phyloP scores from a whole-genome alignment of 73 alveolate genomes.

The Durusdinium trenchii region DNA sequence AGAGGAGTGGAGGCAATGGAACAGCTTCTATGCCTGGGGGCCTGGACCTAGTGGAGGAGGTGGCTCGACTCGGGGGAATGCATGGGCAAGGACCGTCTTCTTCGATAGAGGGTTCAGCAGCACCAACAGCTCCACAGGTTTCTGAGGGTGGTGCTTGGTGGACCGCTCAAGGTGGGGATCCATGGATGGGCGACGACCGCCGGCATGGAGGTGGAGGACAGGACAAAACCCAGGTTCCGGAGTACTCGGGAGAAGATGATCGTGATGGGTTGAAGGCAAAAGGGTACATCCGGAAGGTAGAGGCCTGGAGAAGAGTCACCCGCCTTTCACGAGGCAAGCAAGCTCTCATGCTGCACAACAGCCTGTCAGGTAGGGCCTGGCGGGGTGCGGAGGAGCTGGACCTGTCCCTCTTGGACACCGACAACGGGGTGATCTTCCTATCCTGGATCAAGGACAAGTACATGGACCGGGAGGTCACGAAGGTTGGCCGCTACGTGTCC shows the following conservation, averaged over 20 bases:
- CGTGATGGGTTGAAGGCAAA: not conserved
- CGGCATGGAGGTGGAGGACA: not conserved
- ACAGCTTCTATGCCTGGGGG: too few species aligned
- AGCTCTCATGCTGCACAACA: not conserved
- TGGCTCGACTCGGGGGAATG: too few species aligned
- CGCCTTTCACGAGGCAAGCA: not conserved
- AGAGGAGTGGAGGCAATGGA: too few species aligned
- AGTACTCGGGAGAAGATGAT: not conserved
- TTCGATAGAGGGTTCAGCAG: too few species aligned
- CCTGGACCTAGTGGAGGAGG: too few species aligned
- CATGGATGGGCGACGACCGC: not conserved
- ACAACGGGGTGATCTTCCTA: not conserved
- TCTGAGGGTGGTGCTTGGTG: too few species aligned
- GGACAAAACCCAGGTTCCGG: conserved; percentile 1
- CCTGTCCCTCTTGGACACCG: not conserved
- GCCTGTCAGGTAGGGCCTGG: conserved; percentile 12
- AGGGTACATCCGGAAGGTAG: conserved; percentile 19
- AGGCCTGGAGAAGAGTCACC: conserved; percentile 4
- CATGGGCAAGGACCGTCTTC: too few species aligned
- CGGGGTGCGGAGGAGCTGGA: conserved; percentile 36
- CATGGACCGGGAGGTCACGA: conserved; percentile 6
- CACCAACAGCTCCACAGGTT: too few species aligned
- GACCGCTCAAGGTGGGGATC: too few species aligned
- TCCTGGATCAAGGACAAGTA: not conserved
- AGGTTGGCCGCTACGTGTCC: not conserved